Evolutionary conservation across 306 rosid species (phyloP).

Genomic region (Arachis hypogaea): DNA sequence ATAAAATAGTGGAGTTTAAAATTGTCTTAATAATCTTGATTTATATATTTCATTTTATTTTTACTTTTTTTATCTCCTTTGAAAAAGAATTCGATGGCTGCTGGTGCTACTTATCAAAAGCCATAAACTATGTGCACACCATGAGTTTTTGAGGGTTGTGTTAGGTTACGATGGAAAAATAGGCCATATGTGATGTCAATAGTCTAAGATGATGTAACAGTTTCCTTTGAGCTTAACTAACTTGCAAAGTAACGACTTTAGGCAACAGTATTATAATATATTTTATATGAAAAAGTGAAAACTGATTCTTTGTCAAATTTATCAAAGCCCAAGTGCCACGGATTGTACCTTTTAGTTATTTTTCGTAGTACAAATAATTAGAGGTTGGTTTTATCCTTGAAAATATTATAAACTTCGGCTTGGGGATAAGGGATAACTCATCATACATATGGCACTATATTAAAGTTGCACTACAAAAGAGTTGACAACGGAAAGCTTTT

Average conservation of each 20-base stretch:
- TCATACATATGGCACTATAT: neutral
- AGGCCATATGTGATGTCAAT: slow-evolving; percentile 1
- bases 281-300: no score
- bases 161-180: slow-evolving; percentile 31
- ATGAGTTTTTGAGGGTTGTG: slow-evolving; percentile 20
- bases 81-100: slow-evolving; percentile 41
- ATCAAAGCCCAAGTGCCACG: slow-evolving; percentile 15
- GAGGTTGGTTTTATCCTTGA: slow-evolving; percentile 15
- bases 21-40: slow-evolving; percentile 15
- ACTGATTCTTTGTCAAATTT: neutral
- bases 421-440: neutral
- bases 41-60: slow-evolving; percentile 25
- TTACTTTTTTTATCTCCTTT: slow-evolving; percentile 33
- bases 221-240: slow-evolving; percentile 1
- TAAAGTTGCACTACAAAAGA: no score
- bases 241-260: slow-evolving; percentile 1
- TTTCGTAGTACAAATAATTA: neutral
- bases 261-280: neutral
- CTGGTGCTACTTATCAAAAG: slow-evolving; percentile 39
- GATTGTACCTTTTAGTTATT: slow-evolving; percentile 9
- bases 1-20: slow-evolving; percentile 29
- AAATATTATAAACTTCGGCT: slow-evolving; percentile 2
- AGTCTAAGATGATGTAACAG: slow-evolving; percentile 11
- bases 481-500: no score
- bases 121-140: slow-evolving; percentile 45